Base-by-base conservation (phyloP, 176 grass and related monocot species). In the Ensete ventricosum region DNA sequence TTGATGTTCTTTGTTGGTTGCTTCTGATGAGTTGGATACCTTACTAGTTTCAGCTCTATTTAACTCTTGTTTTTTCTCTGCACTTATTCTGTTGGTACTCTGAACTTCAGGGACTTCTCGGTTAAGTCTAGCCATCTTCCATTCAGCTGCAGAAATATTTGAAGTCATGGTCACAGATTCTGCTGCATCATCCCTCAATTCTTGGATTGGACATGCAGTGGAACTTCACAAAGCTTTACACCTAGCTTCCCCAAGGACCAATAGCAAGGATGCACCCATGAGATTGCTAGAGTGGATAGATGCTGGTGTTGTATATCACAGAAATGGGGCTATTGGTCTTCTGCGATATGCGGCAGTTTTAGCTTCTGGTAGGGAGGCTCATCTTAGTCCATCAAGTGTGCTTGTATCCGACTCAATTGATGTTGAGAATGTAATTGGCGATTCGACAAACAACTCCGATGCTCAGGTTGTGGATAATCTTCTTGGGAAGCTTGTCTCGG, bases 231-330 rank as follows among this genome's bases (percentile, higher is more conserved):
- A 93, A 82, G 94, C 86, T 78, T 83, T 97, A 75, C 94, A 97
- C 82, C 87, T 83, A 53, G 93, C 88, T 70, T 97, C 94, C 73
- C 94, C 90, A 69, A 90, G 94, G 77, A 93, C 94, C 76, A 97
- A 97, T 67, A 87, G 85, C 57, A 92, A 93, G 85, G 94, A 97
- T 87, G 90, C 94, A 52, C 90, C 90, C 51, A 88, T 86, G 82
- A 85, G 94, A 75, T 89, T 97, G 78, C 84, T 97, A 69, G 88
- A 97, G 78, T 97, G 90, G 94, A 93, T 97, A 76, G 94, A 97
- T 82, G 94, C 94, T 59, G 94, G 94, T 79, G 94, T 93, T 89
- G 82, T 97, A 75, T 97, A 91, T 78, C 90, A 97, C 74, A 91
- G 84, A 85, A 97, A 97, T 66, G 94, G 94, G 29, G 88, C 88